Percentiles rank a stretch among this genome's conserved stretches.
These are phyloP conservation scores for Pleurotus ostreatus DNA, from an alignment of 768 basidiomycete genomes.

Conservation along the genomic window DNA sequence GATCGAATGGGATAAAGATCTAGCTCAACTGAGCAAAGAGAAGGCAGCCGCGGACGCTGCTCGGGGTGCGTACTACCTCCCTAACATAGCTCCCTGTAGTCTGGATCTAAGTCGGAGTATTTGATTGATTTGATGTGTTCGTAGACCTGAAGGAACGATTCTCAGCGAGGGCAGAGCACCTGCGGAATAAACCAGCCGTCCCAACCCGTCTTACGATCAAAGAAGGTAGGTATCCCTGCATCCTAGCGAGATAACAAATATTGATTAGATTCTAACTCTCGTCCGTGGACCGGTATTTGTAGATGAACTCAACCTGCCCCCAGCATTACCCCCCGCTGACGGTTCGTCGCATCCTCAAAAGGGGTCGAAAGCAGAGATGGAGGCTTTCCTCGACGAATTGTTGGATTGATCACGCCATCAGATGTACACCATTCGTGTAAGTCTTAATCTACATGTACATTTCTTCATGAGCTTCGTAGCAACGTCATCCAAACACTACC, in stretches of 20 bases:
- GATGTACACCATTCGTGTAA: too few species aligned
- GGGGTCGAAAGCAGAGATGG: conserved; percentile 56
- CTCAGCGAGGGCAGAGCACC: conserved; percentile 47
- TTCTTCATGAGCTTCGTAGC: too few species aligned
- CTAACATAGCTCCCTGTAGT: not conserved
- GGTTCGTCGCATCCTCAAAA: conserved; percentile 22
- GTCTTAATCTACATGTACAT: too few species aligned
- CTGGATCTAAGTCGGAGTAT: not conserved
- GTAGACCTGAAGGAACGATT: conserved; percentile 60
- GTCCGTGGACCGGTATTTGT: too few species aligned
- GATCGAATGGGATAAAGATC: conserved; percentile 64
- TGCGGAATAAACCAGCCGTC: conserved; percentile 32
- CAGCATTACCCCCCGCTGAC: conserved; percentile 50
- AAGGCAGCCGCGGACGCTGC: conserved; percentile 74
- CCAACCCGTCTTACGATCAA: conserved; percentile 28
- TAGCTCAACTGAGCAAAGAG: conserved; percentile 65
- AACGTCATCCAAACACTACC: too few species aligned
- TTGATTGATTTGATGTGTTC: not conserved
- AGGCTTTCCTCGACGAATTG: conserved; percentile 70
- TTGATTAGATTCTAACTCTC: too few species aligned
- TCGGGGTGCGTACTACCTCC: conserved; percentile 45
- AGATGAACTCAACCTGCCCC: conserved; percentile 36
- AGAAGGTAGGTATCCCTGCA: conserved; percentile 23
- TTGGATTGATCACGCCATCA: conserved; percentile 28
- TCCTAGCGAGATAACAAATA: too few species aligned